Evolutionary conservation across 306 rosid species (phyloP).

Genomic region (Acacia crassicarpa): DNA sequence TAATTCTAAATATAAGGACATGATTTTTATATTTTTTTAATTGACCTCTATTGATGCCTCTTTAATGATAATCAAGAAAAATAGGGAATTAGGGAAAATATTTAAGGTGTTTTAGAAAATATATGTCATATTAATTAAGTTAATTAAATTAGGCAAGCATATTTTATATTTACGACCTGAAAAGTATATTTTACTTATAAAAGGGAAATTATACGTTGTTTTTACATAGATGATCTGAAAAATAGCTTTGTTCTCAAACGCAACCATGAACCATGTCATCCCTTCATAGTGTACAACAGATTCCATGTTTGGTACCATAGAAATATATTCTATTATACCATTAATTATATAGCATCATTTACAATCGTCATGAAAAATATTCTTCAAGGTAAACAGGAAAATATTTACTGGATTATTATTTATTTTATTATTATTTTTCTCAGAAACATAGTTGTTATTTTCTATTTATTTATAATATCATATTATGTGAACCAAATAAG

Average conservation of each 20-base stretch:
- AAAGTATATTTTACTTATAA: too few relatives aligned
- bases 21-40: too few relatives aligned
- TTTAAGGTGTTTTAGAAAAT: too few relatives aligned
- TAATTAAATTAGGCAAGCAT: too few relatives aligned
- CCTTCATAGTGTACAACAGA: neutral
- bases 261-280: neutral
- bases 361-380: neutral
- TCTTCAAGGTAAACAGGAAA: neutral
- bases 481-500: neutral
- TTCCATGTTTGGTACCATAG: neutral
- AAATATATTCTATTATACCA: neutral
- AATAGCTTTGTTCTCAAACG: neutral
- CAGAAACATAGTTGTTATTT: neutral
- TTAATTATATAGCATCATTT: neutral
- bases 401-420: neutral
- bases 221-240: neutral
- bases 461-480: too few relatives aligned
- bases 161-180: too few relatives aligned
- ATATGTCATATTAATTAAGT: too few relatives aligned
- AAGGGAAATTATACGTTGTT: neutral
- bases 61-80: rapidly evolving
- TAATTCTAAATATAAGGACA: too few relatives aligned
- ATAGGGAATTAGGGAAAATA: too few relatives aligned
- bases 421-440: too few relatives aligned
- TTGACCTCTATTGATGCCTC: too few relatives aligned